Evolutionary conservation across 257 asterid species (phyloP), one percentile per base, ranked within the genome.

Genomic region (Solanum rostratum): DNA sequence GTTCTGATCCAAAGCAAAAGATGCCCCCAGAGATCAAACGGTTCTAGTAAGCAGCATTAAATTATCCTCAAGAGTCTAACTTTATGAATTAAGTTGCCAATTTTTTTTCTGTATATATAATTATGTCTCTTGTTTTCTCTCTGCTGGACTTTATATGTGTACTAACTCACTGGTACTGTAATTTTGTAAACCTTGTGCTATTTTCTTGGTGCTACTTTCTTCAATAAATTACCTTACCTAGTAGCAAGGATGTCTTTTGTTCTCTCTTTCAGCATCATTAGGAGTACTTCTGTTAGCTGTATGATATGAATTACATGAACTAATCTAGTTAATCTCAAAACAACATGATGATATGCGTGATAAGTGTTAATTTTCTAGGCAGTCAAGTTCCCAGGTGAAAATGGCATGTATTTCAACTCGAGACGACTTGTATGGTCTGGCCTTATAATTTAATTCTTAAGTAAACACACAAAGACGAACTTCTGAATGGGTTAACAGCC

Each of bases 21-120:
- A 97, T 92, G 97, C 99, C 98, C 81, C 93, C 98, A 0, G 98
- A 94, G 76, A 95, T 97, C 78, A 94, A 92, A 90, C 92, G 98
- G 85, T 91, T 86, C 84, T 97, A 86, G 99, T 97, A 92, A 92
- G 97, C 71, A 84, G 87, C 81, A 45, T 45, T 45, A 49, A 24
- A 49, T 76, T 76, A 4, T 24, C 62, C 24, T 76, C 81, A 49
- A 78, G 46, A 15, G 27, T 50, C 63, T 5, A 78, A 27, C 82
- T 78, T 50, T 27, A 50, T 16, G 63, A 29, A 50, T 50, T 50
- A 8, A 50, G 9, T 29, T 50, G 11, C 27, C n/a, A 9, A 37
- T 45, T 18, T 19, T 66, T 66, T 19, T 18, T 68, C 52, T 10
- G 79, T 10, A 30, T 69, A 8, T 39, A 19, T 37, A 69, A 11